phyloP scores from a whole-genome alignment of 2,329 filamentous ascomycete genomes.

The Fonsecaea nubica region DNA sequence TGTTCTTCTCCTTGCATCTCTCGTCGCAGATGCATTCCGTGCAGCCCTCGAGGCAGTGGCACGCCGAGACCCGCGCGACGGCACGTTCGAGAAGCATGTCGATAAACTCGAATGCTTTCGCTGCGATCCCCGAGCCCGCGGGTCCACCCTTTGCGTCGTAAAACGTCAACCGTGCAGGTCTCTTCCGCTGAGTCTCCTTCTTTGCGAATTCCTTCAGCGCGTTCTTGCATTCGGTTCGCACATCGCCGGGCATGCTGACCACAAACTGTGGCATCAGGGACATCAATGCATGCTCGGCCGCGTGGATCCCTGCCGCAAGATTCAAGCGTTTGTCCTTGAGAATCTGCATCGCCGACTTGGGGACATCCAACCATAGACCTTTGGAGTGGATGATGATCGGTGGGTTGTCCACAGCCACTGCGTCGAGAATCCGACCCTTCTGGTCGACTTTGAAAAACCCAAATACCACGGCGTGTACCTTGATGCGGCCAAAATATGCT shows the following conservation, averaged over 20 bases:
- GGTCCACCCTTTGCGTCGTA: conserved; percentile 93
- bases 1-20: conserved; percentile 81
- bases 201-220: conserved; percentile 85
- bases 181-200: conserved; percentile 65
- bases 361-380: conserved; percentile 95
- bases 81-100: conserved; percentile 79
- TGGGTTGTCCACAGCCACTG: conserved; percentile 90
- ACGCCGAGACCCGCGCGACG: conserved; percentile 75
- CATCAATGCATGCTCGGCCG: conserved; percentile 89
- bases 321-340: conserved; percentile 75
- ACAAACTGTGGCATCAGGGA: conserved; percentile 89
- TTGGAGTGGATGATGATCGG: conserved; percentile 84
- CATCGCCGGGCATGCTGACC: conserved; percentile 85
- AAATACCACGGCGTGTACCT: conserved; percentile 86
- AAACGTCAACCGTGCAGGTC: conserved; percentile 87
- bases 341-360: conserved; percentile 77
- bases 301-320: conserved; percentile 88
- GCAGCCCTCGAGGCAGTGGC: conserved; percentile 79
- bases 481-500: conserved; percentile 85
- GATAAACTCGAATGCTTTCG: conserved; percentile 92
- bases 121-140: conserved; percentile 81
- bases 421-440: conserved; percentile 83
- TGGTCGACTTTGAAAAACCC: conserved; percentile 98
- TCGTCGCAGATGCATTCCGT: conserved; percentile 89
- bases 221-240: conserved; percentile 92